A percentile compares a stretch with the other conserved stretches of the same genome.
Conservation (phyloP, 495 filamentous ascomycete genomes). For the Stereocaulon alpinum region DNA sequence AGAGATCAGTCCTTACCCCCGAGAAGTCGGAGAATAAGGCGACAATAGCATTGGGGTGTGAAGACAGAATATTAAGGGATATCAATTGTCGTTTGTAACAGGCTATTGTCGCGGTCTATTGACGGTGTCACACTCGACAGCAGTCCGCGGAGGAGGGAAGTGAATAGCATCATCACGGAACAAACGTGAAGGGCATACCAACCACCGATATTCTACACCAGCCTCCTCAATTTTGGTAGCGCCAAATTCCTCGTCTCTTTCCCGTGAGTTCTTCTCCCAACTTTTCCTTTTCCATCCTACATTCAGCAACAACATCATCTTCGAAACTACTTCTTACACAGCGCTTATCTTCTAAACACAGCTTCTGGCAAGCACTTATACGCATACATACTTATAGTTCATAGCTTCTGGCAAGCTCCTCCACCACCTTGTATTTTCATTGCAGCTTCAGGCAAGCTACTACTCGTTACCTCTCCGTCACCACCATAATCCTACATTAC, state of each 20-base stretch:
- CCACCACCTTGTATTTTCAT: background rate
- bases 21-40: background rate
- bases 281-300: background rate
- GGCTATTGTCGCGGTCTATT: background rate
- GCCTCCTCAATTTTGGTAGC: constrained; percentile 1
- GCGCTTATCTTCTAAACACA: constrained; percentile 2
- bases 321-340: background rate
- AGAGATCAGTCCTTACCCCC: background rate
- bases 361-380: constrained; percentile 11
- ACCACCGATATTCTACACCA: background rate
- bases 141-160: background rate
- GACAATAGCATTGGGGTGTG: background rate
- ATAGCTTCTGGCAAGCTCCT: constrained; percentile 12
- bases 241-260: background rate
- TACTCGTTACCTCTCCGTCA: background rate
- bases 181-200: background rate
- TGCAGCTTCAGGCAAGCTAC: constrained; percentile 9
- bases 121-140: background rate
- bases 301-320: background rate
- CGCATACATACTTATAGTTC: constrained; percentile 1
- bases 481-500: background rate
- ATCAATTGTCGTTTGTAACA: background rate
- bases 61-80: background rate
- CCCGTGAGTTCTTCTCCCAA: background rate
- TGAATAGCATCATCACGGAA: constrained; percentile 4